These are phyloP conservation scores for Leucogyrophana mollusca DNA, from an alignment of 768 basidiomycete genomes.

Conservation along the genomic window DNA sequence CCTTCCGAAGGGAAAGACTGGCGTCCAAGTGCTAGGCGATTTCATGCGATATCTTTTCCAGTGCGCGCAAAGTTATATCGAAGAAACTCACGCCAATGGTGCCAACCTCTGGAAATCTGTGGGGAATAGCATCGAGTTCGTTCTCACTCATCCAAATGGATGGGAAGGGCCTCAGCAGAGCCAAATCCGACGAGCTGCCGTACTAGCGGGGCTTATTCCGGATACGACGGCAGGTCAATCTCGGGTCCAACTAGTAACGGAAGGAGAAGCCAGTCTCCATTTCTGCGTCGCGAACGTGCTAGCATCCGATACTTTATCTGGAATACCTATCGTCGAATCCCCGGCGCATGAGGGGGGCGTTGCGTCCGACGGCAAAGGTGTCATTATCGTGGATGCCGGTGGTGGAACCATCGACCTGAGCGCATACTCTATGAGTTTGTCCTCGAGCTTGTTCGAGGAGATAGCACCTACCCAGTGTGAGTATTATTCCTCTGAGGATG, in stretches of 20 bases:
- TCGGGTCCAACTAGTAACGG: constrained; percentile 56
- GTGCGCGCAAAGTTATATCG: constrained; percentile 46
- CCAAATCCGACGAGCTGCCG: constrained; percentile 53
- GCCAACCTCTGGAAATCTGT: constrained; percentile 43
- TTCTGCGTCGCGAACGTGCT: constrained; percentile 51
- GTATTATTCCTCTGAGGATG: constrained; percentile 1
- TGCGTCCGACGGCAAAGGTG: constrained; percentile 25
- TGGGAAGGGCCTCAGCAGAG: constrained; percentile 64
- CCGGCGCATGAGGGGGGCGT: constrained; percentile 21
- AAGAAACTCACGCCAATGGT: constrained; percentile 45
- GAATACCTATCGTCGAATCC: constrained; percentile 11
- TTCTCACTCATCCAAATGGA: constrained; percentile 63
- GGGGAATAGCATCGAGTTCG: constrained; percentile 42
- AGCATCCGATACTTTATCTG: constrained; percentile 29
- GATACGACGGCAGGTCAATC: constrained; percentile 35
- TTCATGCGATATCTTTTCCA: constrained; percentile 44
- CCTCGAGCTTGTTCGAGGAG: constrained; percentile 39
- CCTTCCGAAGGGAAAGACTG: constrained; percentile 41
- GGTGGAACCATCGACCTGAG: constrained; percentile 45
- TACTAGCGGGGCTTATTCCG: constrained; percentile 49
- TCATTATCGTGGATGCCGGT: constrained; percentile 53
- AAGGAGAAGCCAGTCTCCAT: constrained; percentile 63
- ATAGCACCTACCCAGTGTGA: constrained; percentile 34
- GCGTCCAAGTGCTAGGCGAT: constrained; percentile 44
- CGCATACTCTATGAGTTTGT: constrained; percentile 38